Evolutionary conservation across 148 eudicot species (phyloP), one percentile per base, ranked within the genome.

Genomic region (Rheum nobile): DNA sequence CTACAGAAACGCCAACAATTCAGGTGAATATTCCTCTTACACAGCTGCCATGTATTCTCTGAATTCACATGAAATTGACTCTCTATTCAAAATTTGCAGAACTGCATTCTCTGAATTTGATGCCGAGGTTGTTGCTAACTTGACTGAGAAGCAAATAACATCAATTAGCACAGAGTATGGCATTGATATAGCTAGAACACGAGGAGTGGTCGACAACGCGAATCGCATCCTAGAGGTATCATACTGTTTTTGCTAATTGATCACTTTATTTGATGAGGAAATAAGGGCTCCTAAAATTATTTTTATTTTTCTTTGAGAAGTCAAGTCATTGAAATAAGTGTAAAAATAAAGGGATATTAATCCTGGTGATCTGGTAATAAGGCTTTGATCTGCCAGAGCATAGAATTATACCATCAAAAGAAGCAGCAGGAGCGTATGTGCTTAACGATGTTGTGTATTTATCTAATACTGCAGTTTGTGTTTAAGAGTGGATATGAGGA

Each of bases 131-230:
- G 88, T 86, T 42, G 83, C 92, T 4, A 86, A 81, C 71, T 81
- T 50, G 43, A 50, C 80, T 3, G 92, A 88, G 48, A 88, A 86
- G 82, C 84, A 86, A 72, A 84, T 86, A 24, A 74, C 69, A 29
- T 75, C 80, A 17, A 83, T 77, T 32, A 71, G 84, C 69, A 24
- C 74, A 31, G 86, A 86, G 28, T 86, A 77, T 59, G 77, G 82
- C 42, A 79, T 88, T 6, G 88, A 84, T 11, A 2, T 82, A 41
- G 82, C 88, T 79, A 82, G 67, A 47, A 77, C 86, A 50, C 78
- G 92, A 38, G 92, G 86, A 24, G 79, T 80, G 9, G 85, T 88
- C 1, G 92, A 88, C 92, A 88, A 88, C 48, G 81, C 89, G 19
- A 83, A 52, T 19, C 78, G 78, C 43, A 84, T 86, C 48, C 79